Conservation (phyloP, 176 grass and related monocot species). For the Phoenix dactylifera region DNA sequence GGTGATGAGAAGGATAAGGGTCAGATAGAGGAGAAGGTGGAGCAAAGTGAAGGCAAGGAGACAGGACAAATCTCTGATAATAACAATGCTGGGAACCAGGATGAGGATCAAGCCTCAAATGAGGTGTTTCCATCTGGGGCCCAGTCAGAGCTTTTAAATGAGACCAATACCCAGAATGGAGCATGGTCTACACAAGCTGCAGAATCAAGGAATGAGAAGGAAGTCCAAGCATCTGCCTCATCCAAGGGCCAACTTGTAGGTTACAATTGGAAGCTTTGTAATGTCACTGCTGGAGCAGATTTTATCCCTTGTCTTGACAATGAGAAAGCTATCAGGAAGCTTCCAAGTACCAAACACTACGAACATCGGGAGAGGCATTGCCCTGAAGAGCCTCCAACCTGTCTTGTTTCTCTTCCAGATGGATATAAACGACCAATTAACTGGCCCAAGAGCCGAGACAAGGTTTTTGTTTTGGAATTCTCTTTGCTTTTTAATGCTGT, state of each 20-base stretch:
- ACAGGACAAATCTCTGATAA: background rate
- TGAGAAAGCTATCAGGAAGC: conserved; percentile 49
- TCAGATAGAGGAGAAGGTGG: background rate
- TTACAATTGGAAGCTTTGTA: conserved; percentile 58
- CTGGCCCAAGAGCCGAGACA: conserved; percentile 72
- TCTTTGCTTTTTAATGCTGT: no score
- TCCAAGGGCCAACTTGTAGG: background rate
- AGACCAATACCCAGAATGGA: conserved; percentile 24
- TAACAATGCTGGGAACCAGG: background rate
- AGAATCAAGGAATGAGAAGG: conserved; percentile 41
- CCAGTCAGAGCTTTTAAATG: conserved; percentile 47
- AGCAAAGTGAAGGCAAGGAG: background rate
- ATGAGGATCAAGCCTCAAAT: conserved; percentile 1
- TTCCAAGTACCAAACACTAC: conserved; percentile 70
- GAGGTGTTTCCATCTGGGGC: conserved; percentile 34
- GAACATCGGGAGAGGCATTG: conserved; percentile 83
- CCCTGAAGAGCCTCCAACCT: conserved; percentile 37
- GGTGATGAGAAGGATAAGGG: background rate
- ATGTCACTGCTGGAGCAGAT: conserved; percentile 39
- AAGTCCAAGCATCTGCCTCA: conserved; percentile 16
- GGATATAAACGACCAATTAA: conserved; percentile 43
- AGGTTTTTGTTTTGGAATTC: conserved; percentile 24
- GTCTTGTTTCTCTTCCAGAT: conserved; percentile 55
- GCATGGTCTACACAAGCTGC: conserved; percentile 48
- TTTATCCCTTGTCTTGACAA: conserved; percentile 93